A percentile compares a stretch with the other conserved stretches of the same genome.
Evolutionary conservation across 2,329 filamentous ascomycete genomes (phyloP).

Genomic region (Mollisiaceae sp.): DNA sequence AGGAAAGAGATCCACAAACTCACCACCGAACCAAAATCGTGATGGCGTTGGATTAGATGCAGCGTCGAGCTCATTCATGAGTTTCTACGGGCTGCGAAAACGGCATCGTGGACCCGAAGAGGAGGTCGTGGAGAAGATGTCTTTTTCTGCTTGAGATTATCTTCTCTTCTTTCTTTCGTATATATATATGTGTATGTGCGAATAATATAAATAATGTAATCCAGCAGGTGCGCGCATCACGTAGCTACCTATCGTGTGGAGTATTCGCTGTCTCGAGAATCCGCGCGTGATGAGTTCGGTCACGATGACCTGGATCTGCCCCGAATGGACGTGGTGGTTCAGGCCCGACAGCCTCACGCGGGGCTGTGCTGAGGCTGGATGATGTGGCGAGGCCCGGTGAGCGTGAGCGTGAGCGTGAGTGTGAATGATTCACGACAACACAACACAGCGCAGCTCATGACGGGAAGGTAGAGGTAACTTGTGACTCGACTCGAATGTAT

Average conservation of each 20-base stretch:
- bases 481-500: constrained; percentile 2
- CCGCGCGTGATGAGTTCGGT: not conserved
- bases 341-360: constrained; percentile 7
- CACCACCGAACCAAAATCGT: not conserved
- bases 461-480: not conserved
- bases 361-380: constrained; percentile 4
- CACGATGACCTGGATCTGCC: not conserved
- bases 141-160: constrained; percentile 6
- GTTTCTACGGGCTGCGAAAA: constrained; percentile 16
- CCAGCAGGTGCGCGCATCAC: not conserved
- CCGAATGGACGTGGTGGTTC: not conserved
- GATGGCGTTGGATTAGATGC: not conserved
- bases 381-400: not conserved
- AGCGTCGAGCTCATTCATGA: not conserved
- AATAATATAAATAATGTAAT: not conserved
- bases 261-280: not conserved
- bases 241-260: too few species aligned
- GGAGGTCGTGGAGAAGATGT: constrained; percentile 14
- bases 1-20: not conserved
- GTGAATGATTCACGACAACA: not conserved
- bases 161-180: not conserved
- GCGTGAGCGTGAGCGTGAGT: not conserved
- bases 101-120: constrained; percentile 1
- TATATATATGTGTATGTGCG: not conserved
- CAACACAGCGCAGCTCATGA: too few species aligned